Conservation (phyloP, 495 filamentous ascomycete species). For the Penicillium daleae region DNA sequence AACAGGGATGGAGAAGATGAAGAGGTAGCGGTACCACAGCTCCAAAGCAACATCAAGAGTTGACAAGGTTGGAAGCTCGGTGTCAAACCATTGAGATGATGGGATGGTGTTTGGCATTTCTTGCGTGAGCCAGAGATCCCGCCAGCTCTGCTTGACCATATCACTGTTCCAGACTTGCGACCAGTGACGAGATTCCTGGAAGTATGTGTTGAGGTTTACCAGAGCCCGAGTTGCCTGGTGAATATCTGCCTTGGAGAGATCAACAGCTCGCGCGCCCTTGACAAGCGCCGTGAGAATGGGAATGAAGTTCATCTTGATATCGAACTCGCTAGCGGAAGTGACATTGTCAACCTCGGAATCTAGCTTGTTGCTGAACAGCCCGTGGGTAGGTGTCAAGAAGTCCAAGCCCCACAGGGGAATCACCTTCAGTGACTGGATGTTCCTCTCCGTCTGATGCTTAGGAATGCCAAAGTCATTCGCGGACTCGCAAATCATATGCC, state of each 20-base stretch:
- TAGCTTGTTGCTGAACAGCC: constrained; percentile 63
- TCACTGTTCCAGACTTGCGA: constrained; percentile 65
- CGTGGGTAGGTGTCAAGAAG: constrained; percentile 64
- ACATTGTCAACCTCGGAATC: constrained; percentile 64
- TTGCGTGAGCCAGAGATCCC: constrained; percentile 62
- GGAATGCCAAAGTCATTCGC: constrained; percentile 69
- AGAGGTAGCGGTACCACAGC: constrained; percentile 68
- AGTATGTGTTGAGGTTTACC: constrained; percentile 65
- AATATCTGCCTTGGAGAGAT: constrained; percentile 55
- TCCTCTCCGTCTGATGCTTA: constrained; percentile 68
- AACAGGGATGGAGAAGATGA: constrained; percentile 70
- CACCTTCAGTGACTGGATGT: constrained; percentile 66
- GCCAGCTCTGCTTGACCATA: constrained; percentile 62
- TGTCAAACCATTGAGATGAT: constrained; percentile 57
- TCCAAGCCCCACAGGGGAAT: constrained; percentile 70
- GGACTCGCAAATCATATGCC: constrained; percentile 69
- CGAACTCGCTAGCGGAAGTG: constrained; percentile 54
- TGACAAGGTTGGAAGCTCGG: constrained; percentile 60
- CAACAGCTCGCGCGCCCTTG: constrained; percentile 56
- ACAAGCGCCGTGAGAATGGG: constrained; percentile 64
- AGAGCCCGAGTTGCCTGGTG: constrained; percentile 60
- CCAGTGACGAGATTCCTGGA: constrained; percentile 64
- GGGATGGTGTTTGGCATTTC: constrained; percentile 58
- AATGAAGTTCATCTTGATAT: constrained; percentile 64
- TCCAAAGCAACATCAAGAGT: constrained; percentile 61